phyloP scores from a whole-genome alignment of 441 rosid species.

The Theobroma grandiflorum region DNA sequence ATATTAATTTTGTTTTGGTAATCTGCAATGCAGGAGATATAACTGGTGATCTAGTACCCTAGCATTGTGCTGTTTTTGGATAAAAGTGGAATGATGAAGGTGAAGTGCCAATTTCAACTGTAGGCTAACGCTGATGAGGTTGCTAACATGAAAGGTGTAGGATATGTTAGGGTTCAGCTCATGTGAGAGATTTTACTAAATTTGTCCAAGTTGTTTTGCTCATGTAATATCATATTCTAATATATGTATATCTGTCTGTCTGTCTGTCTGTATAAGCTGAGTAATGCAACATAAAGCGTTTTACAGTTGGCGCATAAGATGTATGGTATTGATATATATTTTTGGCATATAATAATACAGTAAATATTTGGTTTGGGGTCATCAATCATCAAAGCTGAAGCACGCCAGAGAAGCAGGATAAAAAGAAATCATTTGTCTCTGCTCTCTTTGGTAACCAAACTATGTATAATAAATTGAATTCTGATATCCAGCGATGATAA shows the following conservation, averaged over 20 bases:
- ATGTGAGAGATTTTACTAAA: background rate
- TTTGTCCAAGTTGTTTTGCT: background rate
- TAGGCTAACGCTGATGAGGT: background rate
- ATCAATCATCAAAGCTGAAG: background rate
- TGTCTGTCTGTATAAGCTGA: background rate
- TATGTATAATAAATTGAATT: too few species aligned
- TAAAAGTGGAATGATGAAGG: background rate
- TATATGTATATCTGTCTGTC: background rate
- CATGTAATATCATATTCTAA: background rate
- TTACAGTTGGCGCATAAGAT: background rate
- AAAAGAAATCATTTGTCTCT: too few species aligned
- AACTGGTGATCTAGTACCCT: slow-evolving; percentile 14
- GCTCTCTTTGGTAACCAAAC: too few species aligned
- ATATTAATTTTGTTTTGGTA: background rate
- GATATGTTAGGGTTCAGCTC: background rate
- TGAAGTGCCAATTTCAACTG: background rate
- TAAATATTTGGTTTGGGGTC: background rate
- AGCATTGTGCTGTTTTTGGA: too few species aligned
- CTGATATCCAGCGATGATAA: too few species aligned
- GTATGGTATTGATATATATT: background rate
- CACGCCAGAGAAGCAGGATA: background rate
- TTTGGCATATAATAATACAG: background rate
- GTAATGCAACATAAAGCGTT: background rate
- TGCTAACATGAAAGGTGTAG: background rate
- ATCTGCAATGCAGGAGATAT: slow-evolving; percentile 29